Base-by-base conservation (phyloP, 1,139 yeast species). In the Pneumocystis jirovecii region DNA sequence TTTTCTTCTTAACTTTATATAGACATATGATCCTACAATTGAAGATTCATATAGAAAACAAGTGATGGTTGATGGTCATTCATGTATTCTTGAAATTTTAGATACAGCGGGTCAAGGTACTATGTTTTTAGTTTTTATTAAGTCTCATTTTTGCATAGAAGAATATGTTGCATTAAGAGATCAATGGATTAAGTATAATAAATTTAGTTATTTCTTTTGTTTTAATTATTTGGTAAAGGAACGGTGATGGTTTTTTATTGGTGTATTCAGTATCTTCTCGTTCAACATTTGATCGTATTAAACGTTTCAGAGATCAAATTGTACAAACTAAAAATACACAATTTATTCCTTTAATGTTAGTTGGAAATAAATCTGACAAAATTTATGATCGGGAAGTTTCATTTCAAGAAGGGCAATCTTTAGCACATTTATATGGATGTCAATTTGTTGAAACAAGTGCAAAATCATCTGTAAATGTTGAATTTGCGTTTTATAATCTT, bases 91-190 rank as follows among this genome's bases (percentile, higher is more conserved):
- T 70, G 97, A 93, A 76, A 89, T 93, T 65, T 82, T 93, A 74
- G 98, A 93, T 17, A 40, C 76, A 93, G 98, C 60, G 97, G 98
- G 19, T 98, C 98, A 61, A 97, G 91, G 79, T 39, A n/a, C 8
- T 60, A 1, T 39, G 25, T 60, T 60, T 21, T 21, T 60, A 8
- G 15, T 39, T 21, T 4, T 25, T 60, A 6, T 7, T 60, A 19
- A 21, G 7, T 7, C 34, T 60, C 25, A 40, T 17, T 60, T 8
- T 60, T 40, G 2, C 25, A 21, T 60, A 60, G 98, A 93, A 76
- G 97, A 93, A 76, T 93, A 90, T 76, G 85, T 91, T 66, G 96
- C 97, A 40, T 86, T 93, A 93, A 82, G 97, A 72, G 97, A 93
- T 76, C 95, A 78, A 68, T 78, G 95, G 78, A 93, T 93, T 85